These are phyloP conservation scores for Rhodotorula graminis DNA, from an alignment of 768 basidiomycete genomes.

Conservation along the genomic window DNA sequence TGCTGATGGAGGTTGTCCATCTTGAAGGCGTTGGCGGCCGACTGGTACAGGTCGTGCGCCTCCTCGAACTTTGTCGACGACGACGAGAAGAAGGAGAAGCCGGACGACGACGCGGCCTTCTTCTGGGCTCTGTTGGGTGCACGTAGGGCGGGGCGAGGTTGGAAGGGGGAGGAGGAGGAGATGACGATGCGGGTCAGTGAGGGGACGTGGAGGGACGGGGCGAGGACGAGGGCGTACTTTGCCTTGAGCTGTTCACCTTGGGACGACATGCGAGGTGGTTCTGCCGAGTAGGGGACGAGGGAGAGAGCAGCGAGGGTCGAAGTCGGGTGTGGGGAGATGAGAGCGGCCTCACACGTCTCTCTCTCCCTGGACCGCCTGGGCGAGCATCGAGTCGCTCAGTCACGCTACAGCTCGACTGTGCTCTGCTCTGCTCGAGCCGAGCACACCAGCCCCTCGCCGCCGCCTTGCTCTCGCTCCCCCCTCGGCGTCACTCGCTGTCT, in stretches of 20 bases:
- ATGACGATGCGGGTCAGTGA: slow-evolving; percentile 2
- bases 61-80: slow-evolving; percentile 86
- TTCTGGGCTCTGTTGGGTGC: slow-evolving; percentile 65
- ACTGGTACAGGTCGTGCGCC: slow-evolving; percentile 89
- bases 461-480: too few species aligned
- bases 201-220: background rate
- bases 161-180: background rate
- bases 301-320: background rate
- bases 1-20: slow-evolving; percentile 87
- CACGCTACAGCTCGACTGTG: too few species aligned
- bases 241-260: slow-evolving; percentile 29
- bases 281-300: background rate
- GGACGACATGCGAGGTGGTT: slow-evolving; percentile 4
- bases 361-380: too few species aligned
- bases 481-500: too few species aligned
- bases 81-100: slow-evolving; percentile 50
- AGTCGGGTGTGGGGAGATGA: too few species aligned
- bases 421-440: too few species aligned
- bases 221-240: slow-evolving; percentile 2
- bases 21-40: slow-evolving; percentile 73
- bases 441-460: too few species aligned
- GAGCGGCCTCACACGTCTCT: too few species aligned
- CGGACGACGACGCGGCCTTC: slow-evolving; percentile 69
- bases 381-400: too few species aligned
- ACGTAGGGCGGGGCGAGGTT: too few species aligned